phyloP scores from a whole-genome alignment of 495 filamentous ascomycete genomes.

The Ascobolus immersus region DNA sequence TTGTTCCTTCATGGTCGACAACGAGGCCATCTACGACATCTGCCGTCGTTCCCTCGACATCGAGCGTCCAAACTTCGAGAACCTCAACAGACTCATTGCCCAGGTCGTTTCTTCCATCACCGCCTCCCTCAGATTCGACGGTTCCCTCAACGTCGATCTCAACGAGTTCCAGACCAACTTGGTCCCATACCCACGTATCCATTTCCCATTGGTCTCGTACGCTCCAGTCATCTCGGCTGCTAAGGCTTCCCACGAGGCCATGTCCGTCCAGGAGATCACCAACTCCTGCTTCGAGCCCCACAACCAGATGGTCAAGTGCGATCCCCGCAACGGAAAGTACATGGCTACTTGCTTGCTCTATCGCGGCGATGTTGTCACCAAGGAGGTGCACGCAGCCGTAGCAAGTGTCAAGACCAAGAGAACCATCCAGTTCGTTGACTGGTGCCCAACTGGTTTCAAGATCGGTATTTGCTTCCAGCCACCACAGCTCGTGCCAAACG shows the following conservation, averaged over 20 bases:
- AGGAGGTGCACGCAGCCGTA: slow-evolving; percentile 57
- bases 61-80: slow-evolving; percentile 61
- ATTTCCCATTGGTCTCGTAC: slow-evolving; percentile 76
- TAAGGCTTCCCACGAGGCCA: slow-evolving; percentile 65
- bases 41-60: slow-evolving; percentile 75
- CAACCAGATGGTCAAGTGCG: slow-evolving; percentile 92
- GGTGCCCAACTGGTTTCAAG: slow-evolving; percentile 94
- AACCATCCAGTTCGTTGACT: slow-evolving; percentile 80
- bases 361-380: slow-evolving; percentile 69
- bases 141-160: slow-evolving; percentile 73
- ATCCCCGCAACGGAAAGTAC: slow-evolving; percentile 79
- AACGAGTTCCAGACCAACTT: slow-evolving; percentile 91
- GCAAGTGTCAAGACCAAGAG: slow-evolving; percentile 61
- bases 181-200: slow-evolving; percentile 75
- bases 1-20: slow-evolving; percentile 80
- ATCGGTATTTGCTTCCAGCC: slow-evolving; percentile 84
- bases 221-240: slow-evolving; percentile 60
- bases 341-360: slow-evolving; percentile 81
- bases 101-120: slow-evolving; percentile 85
- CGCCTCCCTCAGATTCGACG: slow-evolving; percentile 69
- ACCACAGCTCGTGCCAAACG: slow-evolving; percentile 51
- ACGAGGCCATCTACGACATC: slow-evolving; percentile 83
- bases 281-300: slow-evolving; percentile 63
- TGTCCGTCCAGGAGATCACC: slow-evolving; percentile 38
- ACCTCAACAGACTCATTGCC: slow-evolving; percentile 72